Evolutionary conservation across 23 red algal species (phyloP).

Genomic region (Porphyridium purpureum): DNA sequence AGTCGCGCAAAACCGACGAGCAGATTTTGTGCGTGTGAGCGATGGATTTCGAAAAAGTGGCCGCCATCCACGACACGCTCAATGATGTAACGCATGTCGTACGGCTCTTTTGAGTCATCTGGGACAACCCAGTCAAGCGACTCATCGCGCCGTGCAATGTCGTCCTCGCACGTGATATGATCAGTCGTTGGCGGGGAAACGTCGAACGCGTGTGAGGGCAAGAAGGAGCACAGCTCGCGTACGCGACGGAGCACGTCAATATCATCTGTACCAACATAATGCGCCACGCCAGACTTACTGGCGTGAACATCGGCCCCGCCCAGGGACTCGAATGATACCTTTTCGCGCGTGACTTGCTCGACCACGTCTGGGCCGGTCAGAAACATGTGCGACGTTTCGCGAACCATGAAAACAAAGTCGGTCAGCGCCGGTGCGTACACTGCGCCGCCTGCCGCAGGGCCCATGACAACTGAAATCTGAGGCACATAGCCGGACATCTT

Average conservation of each 20-base stretch:
- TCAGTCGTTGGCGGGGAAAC: too few species aligned
- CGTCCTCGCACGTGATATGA: background rate
- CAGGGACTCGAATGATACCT: conserved; percentile 10
- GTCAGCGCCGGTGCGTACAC: conserved; percentile 43
- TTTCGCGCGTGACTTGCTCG: conserved; percentile 12
- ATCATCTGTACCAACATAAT: conserved; percentile 9
- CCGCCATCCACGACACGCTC: conserved; percentile 20
- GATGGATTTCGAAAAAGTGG: conserved; percentile 22
- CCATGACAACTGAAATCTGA: conserved; percentile 35
- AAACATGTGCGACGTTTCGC: conserved; percentile 14
- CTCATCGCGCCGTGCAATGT: conserved; percentile 3
- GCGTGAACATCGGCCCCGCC: conserved; percentile 30
- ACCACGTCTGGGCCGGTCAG: conserved; percentile 34
- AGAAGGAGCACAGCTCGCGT: conserved; percentile 22
- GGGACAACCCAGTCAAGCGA: conserved; percentile 26
- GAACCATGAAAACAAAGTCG: conserved; percentile 35
- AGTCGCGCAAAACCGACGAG: conserved; percentile 28
- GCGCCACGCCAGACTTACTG: conserved; percentile 24
- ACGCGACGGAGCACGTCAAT: conserved; percentile 18
- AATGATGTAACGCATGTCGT: conserved; percentile 40
- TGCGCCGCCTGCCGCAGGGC: conserved; percentile 36
- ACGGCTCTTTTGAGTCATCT: conserved; percentile 16
- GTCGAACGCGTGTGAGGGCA: conserved; percentile 11
- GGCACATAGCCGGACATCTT: conserved; percentile 20
- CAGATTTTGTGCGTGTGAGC: conserved; percentile 24